Evolutionary conservation across 2,329 filamentous ascomycete species (phyloP).

Genomic region (Colletotrichum viniferum): DNA sequence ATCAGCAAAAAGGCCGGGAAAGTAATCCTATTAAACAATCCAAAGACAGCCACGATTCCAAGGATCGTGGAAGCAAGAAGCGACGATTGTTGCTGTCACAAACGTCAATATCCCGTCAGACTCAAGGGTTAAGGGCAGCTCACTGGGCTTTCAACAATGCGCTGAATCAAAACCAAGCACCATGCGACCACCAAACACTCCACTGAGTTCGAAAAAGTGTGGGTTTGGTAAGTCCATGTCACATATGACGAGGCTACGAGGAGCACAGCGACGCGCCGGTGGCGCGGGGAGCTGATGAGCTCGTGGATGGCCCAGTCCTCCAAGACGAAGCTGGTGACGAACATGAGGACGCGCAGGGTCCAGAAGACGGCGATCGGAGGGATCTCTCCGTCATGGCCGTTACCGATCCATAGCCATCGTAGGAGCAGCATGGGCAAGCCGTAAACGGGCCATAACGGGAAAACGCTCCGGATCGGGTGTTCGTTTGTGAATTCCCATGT

Average conservation of each 20-base stretch:
- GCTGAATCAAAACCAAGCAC: slow-evolving; percentile 89
- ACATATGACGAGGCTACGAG: slow-evolving; percentile 96
- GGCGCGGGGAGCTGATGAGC: slow-evolving; percentile 76
- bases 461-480: slow-evolving; percentile 90
- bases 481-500: slow-evolving; percentile 97
- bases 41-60: slow-evolving; percentile 81
- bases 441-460: slow-evolving; percentile 95
- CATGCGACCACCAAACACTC: slow-evolving; percentile 93
- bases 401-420: slow-evolving; percentile 90
- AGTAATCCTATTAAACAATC: slow-evolving; percentile 95
- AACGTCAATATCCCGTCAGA: not conserved
- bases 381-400: slow-evolving; percentile 76
- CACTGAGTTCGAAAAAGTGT: slow-evolving; percentile 97
- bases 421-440: slow-evolving; percentile 91
- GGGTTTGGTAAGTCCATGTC: slow-evolving; percentile 98
- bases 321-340: slow-evolving; percentile 91
- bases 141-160: slow-evolving; percentile 81
- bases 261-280: slow-evolving; percentile 75
- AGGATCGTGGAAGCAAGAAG: slow-evolving; percentile 78
- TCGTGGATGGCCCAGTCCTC: slow-evolving; percentile 98
- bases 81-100: slow-evolving; percentile 71
- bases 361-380: slow-evolving; percentile 90
- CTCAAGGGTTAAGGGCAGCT: slow-evolving; percentile 28
- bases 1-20: slow-evolving; percentile 92
- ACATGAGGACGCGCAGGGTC: slow-evolving; percentile 88